Evolutionary conservation across 1,284 basidiomycete species (phyloP), one percentile per base, ranked within the genome.

Genomic region (Anthracocystis panici-leucophaei): DNA sequence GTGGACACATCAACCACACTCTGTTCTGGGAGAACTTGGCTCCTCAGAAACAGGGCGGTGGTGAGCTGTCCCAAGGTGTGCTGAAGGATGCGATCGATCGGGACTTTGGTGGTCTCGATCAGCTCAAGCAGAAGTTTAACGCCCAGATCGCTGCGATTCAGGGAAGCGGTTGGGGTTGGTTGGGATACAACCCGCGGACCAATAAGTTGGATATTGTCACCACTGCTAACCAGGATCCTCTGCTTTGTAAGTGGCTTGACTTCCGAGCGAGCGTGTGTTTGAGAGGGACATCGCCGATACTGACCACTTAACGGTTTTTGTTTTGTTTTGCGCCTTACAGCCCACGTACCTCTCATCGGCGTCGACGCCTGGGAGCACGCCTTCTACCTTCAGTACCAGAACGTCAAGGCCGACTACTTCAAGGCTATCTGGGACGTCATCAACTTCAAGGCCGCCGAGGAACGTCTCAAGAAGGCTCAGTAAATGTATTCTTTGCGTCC

Each of bases 331-430:
- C 23, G 38, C 48, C 23, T 18, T 21, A 44, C 57, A 78, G 72
- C 82, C 23, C 83, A 83, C 55, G 68, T 75, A 9, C 83, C 83
- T 10, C 64, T 85, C 41, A 79, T 85, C 63, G 83, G 82, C 29
- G 78, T 85, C 38, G 83, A 85, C 41, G 81, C 82, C 8, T 85
- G 83, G 83, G 83, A 85, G 69, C 83, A 85, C 61, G 81, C 79
- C 16, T 84, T 75, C 72, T 83, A 84, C 71, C 77, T 84, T 8
- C 82, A 85, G 70, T 83, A 85, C 78, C 70, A 83, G 66, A 85
- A 85, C 77, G 78, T 79, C 62, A 83, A 83, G 78, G 82, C 80
- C 40, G 78, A 78, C 60, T 85, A 85, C 82, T 82, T 85, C 57
- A 84, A 85, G 78, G 78, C 78, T 38, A 83, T 85, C 58, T 85